Percentiles rank a stretch among this genome's conserved stretches.
These are phyloP conservation scores for Draba incana DNA, from an alignment of 345 rosid species.

Conservation along the genomic window DNA sequence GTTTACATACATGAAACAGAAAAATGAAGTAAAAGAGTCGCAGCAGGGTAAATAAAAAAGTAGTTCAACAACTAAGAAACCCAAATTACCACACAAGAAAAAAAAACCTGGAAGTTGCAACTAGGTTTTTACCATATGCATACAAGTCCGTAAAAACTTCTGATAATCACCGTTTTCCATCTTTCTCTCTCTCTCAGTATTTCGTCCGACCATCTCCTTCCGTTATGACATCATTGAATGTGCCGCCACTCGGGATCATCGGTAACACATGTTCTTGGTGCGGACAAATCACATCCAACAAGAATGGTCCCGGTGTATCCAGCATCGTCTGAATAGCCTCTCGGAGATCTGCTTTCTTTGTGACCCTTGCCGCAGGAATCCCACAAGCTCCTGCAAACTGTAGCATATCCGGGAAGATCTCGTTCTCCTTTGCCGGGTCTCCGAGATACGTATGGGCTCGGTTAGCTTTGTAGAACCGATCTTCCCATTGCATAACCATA, in stretches of 20 bases:
- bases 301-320: slow-evolving; percentile 90
- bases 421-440: slow-evolving; percentile 67
- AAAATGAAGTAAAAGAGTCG: slow-evolving; percentile 4
- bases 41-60: slow-evolving; percentile 11
- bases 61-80: slow-evolving; percentile 21
- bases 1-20: slow-evolving; percentile 28
- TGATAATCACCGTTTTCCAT: slow-evolving; percentile 6
- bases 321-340: slow-evolving; percentile 83
- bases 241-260: slow-evolving; percentile 96
- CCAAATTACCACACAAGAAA: slow-evolving; percentile 9
- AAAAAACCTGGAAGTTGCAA: slow-evolving; percentile 13
- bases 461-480: slow-evolving; percentile 89
- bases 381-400: slow-evolving; percentile 87
- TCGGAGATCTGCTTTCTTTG: slow-evolving; percentile 61
- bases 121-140: slow-evolving; percentile 28
- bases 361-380: slow-evolving; percentile 83
- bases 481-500: slow-evolving; percentile 98
- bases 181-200: slow-evolving; percentile 40
- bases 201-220: slow-evolving; percentile 90
- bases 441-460: slow-evolving; percentile 92
- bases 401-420: slow-evolving; percentile 85
- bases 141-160: slow-evolving; percentile 10
- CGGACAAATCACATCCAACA: slow-evolving; percentile 90
- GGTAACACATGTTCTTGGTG: slow-evolving; percentile 98
- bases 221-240: slow-evolving; percentile 79